These are phyloP conservation scores for rapeseed (Brassica napus) DNA, from an alignment of 345 rosid genomes.

Conservation along the genomic window Da-Ae NC_063448.1:21296001-21296500, in stretches of 20 bases:
- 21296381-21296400: neutral
- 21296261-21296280: slow-evolving; percentile 34
- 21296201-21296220: slow-evolving; percentile 39
- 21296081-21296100: neutral
- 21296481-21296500: neutral
- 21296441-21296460: neutral
- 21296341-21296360: slow-evolving; percentile 30
- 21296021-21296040: neutral
- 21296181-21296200: slow-evolving; percentile 18
- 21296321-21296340: slow-evolving; percentile 28
- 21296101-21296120: neutral
- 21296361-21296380: slow-evolving; percentile 28
- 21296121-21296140: neutral
- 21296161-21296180: neutral
- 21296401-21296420: neutral
- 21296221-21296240: slow-evolving; percentile 35
- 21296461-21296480: neutral
- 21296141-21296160: neutral
- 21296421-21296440: neutral
- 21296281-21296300: neutral
- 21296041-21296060: neutral
- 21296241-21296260: slow-evolving; percentile 41
- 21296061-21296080: neutral
- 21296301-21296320: slow-evolving; percentile 20
- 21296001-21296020: neutral